Conservation (phyloP, 2,329 filamentous ascomycete species). For the Ceratocystis albifundus region DNA sequence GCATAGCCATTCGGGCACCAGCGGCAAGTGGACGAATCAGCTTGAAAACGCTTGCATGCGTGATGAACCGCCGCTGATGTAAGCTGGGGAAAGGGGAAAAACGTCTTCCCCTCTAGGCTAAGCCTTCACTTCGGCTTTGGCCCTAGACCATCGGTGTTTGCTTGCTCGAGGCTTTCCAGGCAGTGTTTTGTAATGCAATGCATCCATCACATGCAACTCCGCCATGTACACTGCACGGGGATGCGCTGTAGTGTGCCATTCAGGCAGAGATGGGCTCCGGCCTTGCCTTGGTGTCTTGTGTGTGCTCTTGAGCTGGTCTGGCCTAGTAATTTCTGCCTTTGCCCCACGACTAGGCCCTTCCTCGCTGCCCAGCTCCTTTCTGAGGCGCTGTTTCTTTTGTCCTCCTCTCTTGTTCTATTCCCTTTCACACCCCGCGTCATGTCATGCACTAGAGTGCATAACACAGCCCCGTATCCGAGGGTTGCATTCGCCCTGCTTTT, state of each 20-base stretch:
- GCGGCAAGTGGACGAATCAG: constrained; percentile 98
- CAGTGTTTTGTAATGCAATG: constrained; percentile 2
- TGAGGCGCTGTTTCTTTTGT: not conserved
- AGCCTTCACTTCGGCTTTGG: not conserved
- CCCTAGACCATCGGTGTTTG: not conserved
- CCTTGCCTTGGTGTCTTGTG: too few relatives aligned
- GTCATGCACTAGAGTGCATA: not conserved
- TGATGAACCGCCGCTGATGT: constrained; percentile 50
- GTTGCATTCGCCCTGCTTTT: not conserved
- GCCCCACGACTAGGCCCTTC: not conserved
- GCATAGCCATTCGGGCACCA: constrained; percentile 90
- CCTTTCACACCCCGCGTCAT: not conserved
- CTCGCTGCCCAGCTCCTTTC: not conserved
- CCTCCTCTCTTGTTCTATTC: constrained; percentile 1
- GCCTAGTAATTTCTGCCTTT: too few relatives aligned
- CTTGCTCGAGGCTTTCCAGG: not conserved
- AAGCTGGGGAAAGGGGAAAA: constrained; percentile 22
- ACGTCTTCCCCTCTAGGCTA: not conserved
- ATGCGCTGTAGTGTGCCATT: not conserved
- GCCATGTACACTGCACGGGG: not conserved
- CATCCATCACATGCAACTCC: not conserved
- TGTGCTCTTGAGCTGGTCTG: too few relatives aligned
- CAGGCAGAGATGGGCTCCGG: not conserved
- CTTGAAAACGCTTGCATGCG: constrained; percentile 94
- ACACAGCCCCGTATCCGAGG: not conserved